Base-by-base conservation (phyloP, 1,284 basidiomycete genomes). In the Xerocomus nothofagi region DNA sequence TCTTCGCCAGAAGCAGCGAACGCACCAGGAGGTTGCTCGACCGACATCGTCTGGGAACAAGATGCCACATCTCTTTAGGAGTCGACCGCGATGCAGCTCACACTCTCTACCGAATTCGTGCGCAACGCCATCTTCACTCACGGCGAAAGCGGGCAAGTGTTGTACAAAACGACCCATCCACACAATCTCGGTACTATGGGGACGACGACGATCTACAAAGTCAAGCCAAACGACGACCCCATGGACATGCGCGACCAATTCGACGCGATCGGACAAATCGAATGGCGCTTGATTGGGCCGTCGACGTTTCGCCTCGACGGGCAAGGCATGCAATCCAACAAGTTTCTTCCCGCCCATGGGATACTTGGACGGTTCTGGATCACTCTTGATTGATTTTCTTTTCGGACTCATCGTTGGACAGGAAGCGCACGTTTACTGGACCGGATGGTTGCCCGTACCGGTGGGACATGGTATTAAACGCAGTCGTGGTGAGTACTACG, bases 1-100 rank as follows among this genome's bases (percentile, higher is more conserved):
- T 83, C 84, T 58, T 81, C 77, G 11, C 76, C 83, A 4, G 84
- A 78, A 0, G 81, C 68, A 18, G 84, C 76, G 56, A 89, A 86
- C 5, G 54, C 38, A 20, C 61, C 45, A 24, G 46, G 36, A 33
- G 47, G 36, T 14, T 30, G 54, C 11, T 51, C 47, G 24, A 43
- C n/a, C 17, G 56, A 51, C 62, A 68, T 63, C 21, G 12, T 23
- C 24, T 27, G 26, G 26, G 26, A 26, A 2, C 24, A 9, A 11
- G 11, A 27, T 27, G 26, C 26, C 26, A 29, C 27, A 12, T 29
- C 27, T 29, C 11, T 29, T 12, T 29, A 29, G 27, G 27, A 12
- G 27, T 12, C 12, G 12, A n/a, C 23, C 23, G 17, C 29, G 24
- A 62, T 66, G 62, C 50, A 30, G 7, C 62, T 66, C 45, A 52